These are phyloP conservation scores for Dissophora globulifera DNA, from an alignment of 192 early-diverging fungal species.

Conservation along the genomic window DNA sequence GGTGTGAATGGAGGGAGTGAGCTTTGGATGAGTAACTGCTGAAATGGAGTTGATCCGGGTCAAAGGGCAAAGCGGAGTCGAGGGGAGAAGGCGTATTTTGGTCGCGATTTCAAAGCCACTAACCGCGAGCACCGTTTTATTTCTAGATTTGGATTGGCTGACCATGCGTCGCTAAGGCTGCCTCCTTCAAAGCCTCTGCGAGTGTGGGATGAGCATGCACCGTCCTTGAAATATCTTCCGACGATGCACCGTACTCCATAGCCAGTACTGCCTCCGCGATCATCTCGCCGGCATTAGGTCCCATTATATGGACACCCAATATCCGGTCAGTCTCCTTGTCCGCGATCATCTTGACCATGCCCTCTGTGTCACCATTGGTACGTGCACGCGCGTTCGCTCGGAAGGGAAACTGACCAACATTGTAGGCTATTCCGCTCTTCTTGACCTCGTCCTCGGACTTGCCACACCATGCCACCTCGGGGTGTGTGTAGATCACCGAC, in stretches of 20 bases:
- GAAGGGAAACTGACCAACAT: conserved; percentile 93
- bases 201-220: conserved; percentile 97
- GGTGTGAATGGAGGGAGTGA: no score
- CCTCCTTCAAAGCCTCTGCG: conserved; percentile 98
- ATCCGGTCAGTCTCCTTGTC: conserved; percentile 96
- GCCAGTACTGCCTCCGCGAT: conserved; percentile 97
- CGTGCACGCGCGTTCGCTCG: conserved; percentile 97
- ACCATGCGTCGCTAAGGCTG: conserved; percentile 88
- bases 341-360: conserved; percentile 95
- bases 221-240: conserved; percentile 97
- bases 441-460: conserved; percentile 95
- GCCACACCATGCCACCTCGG: conserved; percentile 99
- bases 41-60: no score
- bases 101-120: no score
- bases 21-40: no score
- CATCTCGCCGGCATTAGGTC: conserved; percentile 98
- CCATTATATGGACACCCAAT: conserved; percentile 97
- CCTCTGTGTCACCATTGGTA: conserved; percentile 93
- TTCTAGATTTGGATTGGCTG: conserved; percentile 79
- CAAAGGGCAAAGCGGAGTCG: no score
- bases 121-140: no score
- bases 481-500: conserved; percentile 97
- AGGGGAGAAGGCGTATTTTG: no score
- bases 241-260: conserved; percentile 97
- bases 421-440: conserved; percentile 86